Percentiles rank a stretch among this genome's conserved stretches.
These are phyloP conservation scores for Pichia gijzeniarum DNA, from an alignment of 805 yeast genomes.

Conservation along the genomic window DNA sequence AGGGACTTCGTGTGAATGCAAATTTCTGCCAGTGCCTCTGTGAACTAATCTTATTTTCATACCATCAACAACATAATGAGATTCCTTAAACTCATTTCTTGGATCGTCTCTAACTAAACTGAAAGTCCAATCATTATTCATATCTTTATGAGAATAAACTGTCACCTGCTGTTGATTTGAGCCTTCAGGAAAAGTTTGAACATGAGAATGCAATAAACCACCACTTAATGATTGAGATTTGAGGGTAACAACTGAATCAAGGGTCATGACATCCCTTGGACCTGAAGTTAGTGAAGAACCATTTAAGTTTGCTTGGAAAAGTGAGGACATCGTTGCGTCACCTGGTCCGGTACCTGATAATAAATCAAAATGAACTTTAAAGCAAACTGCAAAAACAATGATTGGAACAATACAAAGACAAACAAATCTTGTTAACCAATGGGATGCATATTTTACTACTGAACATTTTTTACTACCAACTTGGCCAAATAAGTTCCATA, in stretches of 20 bases:
- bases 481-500: slow-evolving; percentile 88
- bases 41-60: slow-evolving; percentile 69
- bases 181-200: slow-evolving; percentile 81
- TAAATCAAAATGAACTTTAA: slow-evolving; percentile 74
- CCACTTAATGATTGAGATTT: slow-evolving; percentile 69
- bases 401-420: slow-evolving; percentile 69
- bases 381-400: slow-evolving; percentile 59
- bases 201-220: slow-evolving; percentile 81
- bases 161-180: slow-evolving; percentile 93
- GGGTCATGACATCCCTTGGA: slow-evolving; percentile 56
- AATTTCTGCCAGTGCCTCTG: slow-evolving; percentile 58
- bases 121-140: slow-evolving; percentile 76
- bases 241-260: slow-evolving; percentile 52
- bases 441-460: slow-evolving; percentile 37
- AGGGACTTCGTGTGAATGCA: slow-evolving; percentile 75
- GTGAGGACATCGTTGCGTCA: slow-evolving; percentile 54
- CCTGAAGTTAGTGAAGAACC: slow-evolving; percentile 58
- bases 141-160: slow-evolving; percentile 88
- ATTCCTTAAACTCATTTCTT: slow-evolving; percentile 28
- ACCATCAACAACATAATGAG: slow-evolving; percentile 47
- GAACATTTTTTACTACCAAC: slow-evolving; percentile 28
- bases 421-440: slow-evolving; percentile 67
- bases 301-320: slow-evolving; percentile 71
- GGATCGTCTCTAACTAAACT: slow-evolving; percentile 49
- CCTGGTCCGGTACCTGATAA: slow-evolving; percentile 85